Evolutionary conservation across 176 grass and related monocot species (phyloP).

Genomic region (Aegilops tauschii): DNA sequence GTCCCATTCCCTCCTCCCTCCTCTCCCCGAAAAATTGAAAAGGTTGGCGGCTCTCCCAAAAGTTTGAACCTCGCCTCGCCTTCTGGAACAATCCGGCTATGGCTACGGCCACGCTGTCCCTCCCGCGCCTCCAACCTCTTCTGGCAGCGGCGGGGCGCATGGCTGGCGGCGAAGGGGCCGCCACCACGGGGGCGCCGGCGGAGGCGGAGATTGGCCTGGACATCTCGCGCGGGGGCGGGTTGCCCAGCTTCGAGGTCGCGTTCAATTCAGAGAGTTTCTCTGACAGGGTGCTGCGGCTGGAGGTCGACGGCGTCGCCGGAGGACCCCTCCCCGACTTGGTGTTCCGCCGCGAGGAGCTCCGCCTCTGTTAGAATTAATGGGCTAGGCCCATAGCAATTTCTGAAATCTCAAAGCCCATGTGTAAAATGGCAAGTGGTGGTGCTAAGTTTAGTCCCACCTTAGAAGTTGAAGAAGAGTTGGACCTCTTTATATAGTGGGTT

Average conservation of each 20-base stretch:
- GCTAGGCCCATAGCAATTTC: no score
- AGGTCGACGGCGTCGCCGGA: conserved; percentile 38
- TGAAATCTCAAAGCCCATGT: no score
- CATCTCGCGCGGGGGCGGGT: conserved; percentile 43
- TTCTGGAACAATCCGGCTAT: not conserved
- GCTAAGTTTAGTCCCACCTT: no score
- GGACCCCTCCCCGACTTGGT: conserved; percentile 55
- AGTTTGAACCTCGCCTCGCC: no score
- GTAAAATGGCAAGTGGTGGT: no score
- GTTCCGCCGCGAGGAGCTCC: conserved; percentile 15
- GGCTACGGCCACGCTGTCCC: conserved; percentile 10
- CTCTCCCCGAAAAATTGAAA: no score
- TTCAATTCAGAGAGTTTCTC: conserved; percentile 86
- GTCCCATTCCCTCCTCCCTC: no score
- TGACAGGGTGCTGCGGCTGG: conserved; percentile 65
- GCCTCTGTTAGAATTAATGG: no score
- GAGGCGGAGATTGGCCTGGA: conserved; percentile 46
- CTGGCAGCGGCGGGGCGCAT: not conserved
- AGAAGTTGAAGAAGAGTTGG: no score
- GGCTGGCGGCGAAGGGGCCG: not conserved
- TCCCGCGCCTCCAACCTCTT: not conserved
- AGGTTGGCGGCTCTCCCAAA: no score
- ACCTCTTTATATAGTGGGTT: no score
- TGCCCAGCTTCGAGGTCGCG: conserved; percentile 69
- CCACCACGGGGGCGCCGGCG: not conserved